Evolutionary conservation across 2,329 filamentous ascomycete genomes (phyloP), one percentile per base, ranked within the genome.

Genomic region (Aschersonia sp.): DNA sequence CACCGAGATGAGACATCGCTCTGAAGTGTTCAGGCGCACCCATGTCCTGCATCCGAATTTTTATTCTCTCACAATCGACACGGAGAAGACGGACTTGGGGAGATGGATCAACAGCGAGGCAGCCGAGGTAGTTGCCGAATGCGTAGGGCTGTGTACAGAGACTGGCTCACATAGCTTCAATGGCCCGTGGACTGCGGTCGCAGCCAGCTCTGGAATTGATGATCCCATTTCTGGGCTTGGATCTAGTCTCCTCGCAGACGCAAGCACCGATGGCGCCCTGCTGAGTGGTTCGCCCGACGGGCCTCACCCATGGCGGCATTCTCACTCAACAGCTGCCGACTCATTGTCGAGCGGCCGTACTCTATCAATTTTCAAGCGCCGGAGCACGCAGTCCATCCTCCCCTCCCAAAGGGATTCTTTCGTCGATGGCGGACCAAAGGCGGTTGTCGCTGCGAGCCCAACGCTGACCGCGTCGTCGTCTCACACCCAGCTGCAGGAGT

Each of bases 31-130:
- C 59, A 74, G 84, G 39, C 76, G 79, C 52, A 76, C 77, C 37
- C 87, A 92, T 62, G 64, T 87, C 5, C 66, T 92, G 12, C 86
- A 92, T 59, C 82, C 85, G n/a, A 89, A 89, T 61, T 90, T 92
- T 62, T 89, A 86, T 59, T 82, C 74, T 39, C 72, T 85, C 43
- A 90, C 85, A 0, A 74, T 86, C 44, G 86, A 92, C 52, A 84
- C 86, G 2, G 86, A 92, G 60, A 77, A 88, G 58, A 81, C 73
- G 1, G 85, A 92, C 56, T 74, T 79, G 51, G 81, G 82, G 41
- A 78, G 85, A 46, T 92, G 83, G 83, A 76, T 87, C 56, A 87
- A 84, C 55, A 84, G 81, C 54, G 84, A 89, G 53, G 79, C 85
- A 6, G 78, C 84, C 1, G 86, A 90, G 60, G 80, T 92, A 2